phyloP scores from a whole-genome alignment of 257 asterid species.

The Handroanthus guayacan region DNA sequence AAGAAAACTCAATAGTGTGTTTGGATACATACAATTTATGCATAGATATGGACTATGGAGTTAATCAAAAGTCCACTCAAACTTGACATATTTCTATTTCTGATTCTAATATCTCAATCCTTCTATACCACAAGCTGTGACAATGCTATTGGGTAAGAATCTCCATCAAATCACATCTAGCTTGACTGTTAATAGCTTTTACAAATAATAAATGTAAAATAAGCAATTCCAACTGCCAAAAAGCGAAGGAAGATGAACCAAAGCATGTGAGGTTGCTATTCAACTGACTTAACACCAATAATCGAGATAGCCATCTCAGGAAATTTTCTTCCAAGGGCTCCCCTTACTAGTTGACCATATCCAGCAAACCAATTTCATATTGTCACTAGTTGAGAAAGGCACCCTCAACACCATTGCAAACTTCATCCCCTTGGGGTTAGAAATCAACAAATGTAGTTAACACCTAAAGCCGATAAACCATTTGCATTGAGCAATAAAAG shows the following conservation, averaged over 20 bases:
- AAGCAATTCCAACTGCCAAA: slow-evolving; percentile 4
- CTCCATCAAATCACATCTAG: neutral
- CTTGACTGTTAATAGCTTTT: neutral
- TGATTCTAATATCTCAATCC: neutral
- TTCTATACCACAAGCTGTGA: neutral
- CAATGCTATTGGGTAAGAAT: slow-evolving; percentile 11
- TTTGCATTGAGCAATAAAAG: neutral
- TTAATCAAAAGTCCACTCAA: neutral
- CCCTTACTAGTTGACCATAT: neutral
- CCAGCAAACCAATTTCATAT: neutral
- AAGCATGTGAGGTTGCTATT: neutral
- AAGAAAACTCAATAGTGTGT: neutral
- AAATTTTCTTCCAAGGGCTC: neutral
- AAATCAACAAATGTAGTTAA: neutral
- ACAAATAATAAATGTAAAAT: neutral
- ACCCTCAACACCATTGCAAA: neutral
- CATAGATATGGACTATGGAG: neutral
- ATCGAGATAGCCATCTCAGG: neutral
- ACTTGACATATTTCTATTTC: slow-evolving; percentile 1
- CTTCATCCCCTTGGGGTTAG: slow-evolving; percentile 3
- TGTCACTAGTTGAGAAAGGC: neutral
- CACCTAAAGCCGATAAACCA: slow-evolving; percentile 2
- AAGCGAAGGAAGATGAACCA: neutral
- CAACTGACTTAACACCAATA: neutral
- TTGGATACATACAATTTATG: neutral